phyloP scores from a whole-genome alignment of 2,329 filamentous ascomycete species.

The Orbilia quercus region DNA sequence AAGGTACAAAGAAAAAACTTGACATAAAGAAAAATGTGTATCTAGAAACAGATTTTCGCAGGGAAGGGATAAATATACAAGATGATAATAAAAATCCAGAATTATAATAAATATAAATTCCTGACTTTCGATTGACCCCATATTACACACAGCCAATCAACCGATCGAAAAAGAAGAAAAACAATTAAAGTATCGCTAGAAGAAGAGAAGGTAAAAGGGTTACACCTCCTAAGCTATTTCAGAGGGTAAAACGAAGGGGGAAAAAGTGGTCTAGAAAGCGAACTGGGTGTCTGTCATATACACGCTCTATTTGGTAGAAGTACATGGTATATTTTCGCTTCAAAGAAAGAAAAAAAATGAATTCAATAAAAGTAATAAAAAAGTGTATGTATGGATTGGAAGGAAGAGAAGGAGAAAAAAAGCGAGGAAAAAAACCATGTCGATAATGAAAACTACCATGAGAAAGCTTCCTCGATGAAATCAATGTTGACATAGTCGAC shows the following conservation, averaged over 20 bases:
- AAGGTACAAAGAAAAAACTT: background rate
- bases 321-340: conserved; percentile 38
- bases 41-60: no score
- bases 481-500: conserved; percentile 73
- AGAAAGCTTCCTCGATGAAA: conserved; percentile 82
- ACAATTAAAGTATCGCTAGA: conserved; percentile 18
- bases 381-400: no score
- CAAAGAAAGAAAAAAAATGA: conserved; percentile 13
- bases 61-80: background rate
- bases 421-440: background rate
- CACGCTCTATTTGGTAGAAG: conserved; percentile 17
- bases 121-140: no score
- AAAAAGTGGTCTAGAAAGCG: conserved; percentile 4
- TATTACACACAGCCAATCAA: background rate
- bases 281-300: conserved; percentile 8
- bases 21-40: no score
- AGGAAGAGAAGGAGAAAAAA: background rate
- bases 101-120: no score
- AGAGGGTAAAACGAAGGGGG: conserved; percentile 10
- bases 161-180: conserved; percentile 3
- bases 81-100: no score
- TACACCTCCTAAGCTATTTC: conserved; percentile 2
- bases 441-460: conserved; percentile 61
- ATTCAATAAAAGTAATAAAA: conserved; percentile 6
- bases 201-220: background rate